phyloP scores from a whole-genome alignment of 164 flowering plant species.

The Chloranthus sessilifolius region DNA sequence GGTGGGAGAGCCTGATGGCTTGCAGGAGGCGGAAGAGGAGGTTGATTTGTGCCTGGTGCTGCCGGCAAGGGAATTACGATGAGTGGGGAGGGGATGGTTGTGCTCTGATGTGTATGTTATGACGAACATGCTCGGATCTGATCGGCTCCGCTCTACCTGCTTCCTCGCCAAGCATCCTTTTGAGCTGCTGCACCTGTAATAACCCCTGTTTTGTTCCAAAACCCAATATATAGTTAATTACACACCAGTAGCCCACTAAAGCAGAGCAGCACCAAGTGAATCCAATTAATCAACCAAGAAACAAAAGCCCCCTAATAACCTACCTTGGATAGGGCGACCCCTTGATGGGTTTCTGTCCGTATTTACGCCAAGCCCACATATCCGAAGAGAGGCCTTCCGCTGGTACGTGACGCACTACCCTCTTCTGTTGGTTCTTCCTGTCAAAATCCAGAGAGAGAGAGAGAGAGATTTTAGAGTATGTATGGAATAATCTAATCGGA shows the following conservation, averaged over 20 bases:
- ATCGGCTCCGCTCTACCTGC: constrained; percentile 88
- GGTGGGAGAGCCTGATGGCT: not conserved
- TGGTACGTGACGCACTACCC: constrained; percentile 70
- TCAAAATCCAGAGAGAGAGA: not conserved
- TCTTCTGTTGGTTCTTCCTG: constrained; percentile 81
- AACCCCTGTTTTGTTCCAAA: constrained; percentile 52
- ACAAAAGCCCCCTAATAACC: too few species aligned
- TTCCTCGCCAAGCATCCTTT: constrained; percentile 94
- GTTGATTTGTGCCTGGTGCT: constrained; percentile 65
- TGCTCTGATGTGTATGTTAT: constrained; percentile 93
- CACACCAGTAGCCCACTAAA: not conserved
- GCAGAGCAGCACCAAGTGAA: not conserved
- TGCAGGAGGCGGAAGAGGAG: constrained; percentile 2
- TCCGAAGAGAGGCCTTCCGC: constrained; percentile 78
- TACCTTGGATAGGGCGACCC: constrained; percentile 97
- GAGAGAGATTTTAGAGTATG: too few species aligned
- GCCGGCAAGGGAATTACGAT: constrained; percentile 94
- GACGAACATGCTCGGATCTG: constrained; percentile 86
- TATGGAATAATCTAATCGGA: too few species aligned
- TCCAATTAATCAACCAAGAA: too few species aligned
- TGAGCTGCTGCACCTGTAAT: constrained; percentile 93
- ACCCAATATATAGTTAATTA: too few species aligned
- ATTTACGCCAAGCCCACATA: constrained; percentile 95
- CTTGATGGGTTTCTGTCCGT: constrained; percentile 97
- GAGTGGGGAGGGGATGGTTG: constrained; percentile 93